A percentile compares a stretch with the other conserved stretches of the same genome.
Conservation (phyloP, 352 stramenopile species). For the Globisporangium nunn region DNA sequence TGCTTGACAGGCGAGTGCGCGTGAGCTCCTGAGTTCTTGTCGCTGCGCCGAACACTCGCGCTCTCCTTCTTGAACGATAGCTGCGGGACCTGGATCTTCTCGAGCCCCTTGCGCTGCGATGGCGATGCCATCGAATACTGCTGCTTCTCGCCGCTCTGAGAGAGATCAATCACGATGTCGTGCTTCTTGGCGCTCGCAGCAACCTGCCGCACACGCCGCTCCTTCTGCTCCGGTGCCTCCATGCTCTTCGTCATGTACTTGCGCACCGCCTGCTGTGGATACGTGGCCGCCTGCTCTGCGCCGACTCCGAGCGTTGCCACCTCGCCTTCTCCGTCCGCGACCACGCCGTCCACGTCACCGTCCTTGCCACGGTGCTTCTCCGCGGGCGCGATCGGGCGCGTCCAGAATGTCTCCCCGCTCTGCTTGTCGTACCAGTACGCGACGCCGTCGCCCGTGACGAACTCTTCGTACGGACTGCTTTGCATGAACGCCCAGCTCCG, state of each 20-base stretch:
- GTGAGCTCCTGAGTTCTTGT: background rate
- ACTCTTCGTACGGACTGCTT: conserved; percentile 80
- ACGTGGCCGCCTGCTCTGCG: conserved; percentile 39
- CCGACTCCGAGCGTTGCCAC: conserved; percentile 65
- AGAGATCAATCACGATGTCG: conserved; percentile 41
- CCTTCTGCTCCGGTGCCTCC: conserved; percentile 60
- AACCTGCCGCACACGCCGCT: conserved; percentile 43
- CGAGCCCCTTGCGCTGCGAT: conserved; percentile 19
- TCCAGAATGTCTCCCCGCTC: conserved; percentile 88
- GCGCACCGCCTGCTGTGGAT: conserved; percentile 62
- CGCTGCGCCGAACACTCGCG: background rate
- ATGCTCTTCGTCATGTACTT: conserved; percentile 86
- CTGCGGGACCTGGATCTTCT: conserved; percentile 45
- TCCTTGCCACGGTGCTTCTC: conserved; percentile 75
- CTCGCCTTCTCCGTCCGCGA: conserved; percentile 68
- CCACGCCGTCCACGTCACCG: conserved; percentile 72
- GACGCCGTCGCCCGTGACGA: conserved; percentile 86
- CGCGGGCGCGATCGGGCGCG: conserved; percentile 69
- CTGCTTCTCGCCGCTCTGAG: background rate
- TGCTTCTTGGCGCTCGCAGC: conserved; percentile 56
- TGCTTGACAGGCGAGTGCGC: conserved; percentile 10
- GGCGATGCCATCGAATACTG: background rate
- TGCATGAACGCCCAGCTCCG: conserved; percentile 91
- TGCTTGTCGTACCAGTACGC: conserved; percentile 87
- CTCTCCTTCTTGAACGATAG: conserved; percentile 29